Evolutionary conservation across 202 grass and related monocot genomes (phyloP), one percentile per base, ranked within the genome.

Genomic region (Hordeum pubiflorum): DNA sequence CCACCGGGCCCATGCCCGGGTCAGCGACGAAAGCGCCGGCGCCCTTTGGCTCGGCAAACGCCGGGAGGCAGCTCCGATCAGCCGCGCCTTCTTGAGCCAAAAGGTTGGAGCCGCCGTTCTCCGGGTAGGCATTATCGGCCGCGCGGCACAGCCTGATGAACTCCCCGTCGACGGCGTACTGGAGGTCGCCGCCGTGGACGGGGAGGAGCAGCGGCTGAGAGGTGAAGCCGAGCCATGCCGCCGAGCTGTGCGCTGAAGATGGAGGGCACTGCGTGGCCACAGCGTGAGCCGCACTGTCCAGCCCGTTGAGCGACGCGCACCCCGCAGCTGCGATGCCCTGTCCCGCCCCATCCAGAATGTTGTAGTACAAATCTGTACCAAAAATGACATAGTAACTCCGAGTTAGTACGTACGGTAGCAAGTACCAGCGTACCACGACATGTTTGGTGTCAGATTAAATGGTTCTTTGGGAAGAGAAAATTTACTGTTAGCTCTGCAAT

Each of bases 281-380:
- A 4, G 41, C 55, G 21, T 82, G 87, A 18, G 48, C 73, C 22
- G 83, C 83, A 26, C 20, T 69, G 38, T 66, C 73, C 37, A 70
- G 15, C 9, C 20, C 58, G 79, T 38, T 83, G 50, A 68, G 74
- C 3, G 68, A 50, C 31, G 67, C 64, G 65, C 70, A 92, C 24
- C 70, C 55, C 36, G 87, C 81, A 29, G 89, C 69, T 31, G 29
- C 73, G 32, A 91, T 82, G 86, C 59, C 78, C 24, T 97, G 90
- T 7, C 81, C 88, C 21, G 83, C 62, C 20, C 81, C 88, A 6
- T 91, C 79, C 43, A 93, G 87, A 46, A 91, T 89, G 79, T 64
- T 87, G 86, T 83, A 93, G 87, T 88, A 86, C 85, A 90, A 76
- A 76, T 94, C 87, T 92, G 68, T 58, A 75, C 74, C 82, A 74